Evolutionary conservation across 495 filamentous ascomycete species (phyloP).

Genomic region (Talaromyces thailandensis): DNA sequence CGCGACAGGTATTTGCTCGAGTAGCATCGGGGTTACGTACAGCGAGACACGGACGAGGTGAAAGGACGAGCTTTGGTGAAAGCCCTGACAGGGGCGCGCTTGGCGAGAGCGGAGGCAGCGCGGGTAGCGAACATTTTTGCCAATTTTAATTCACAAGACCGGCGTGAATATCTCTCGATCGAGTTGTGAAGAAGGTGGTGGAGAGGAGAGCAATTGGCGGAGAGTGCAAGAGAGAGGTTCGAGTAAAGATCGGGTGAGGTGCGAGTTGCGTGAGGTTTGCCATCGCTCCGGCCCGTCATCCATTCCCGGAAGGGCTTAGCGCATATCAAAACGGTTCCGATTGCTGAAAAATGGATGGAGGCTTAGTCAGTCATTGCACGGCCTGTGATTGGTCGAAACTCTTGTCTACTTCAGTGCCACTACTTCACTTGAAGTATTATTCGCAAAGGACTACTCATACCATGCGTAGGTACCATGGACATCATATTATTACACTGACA

Average conservation of each 20-base stretch:
- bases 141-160: background rate
- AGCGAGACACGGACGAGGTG: constrained; percentile 38
- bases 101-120: constrained; percentile 60
- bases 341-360: background rate
- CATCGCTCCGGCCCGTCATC: constrained; percentile 6
- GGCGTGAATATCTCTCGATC: background rate
- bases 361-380: background rate
- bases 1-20: background rate
- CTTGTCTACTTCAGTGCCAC: background rate
- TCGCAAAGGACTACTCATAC: background rate
- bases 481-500: background rate
- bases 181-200: background rate
- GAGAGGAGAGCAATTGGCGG: constrained; percentile 6
- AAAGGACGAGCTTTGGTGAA: constrained; percentile 36
- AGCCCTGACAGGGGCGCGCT: constrained; percentile 57
- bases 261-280: constrained; percentile 6
- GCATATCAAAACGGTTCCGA: background rate
- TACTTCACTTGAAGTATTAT: background rate
- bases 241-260: background rate
- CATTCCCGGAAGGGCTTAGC: background rate
- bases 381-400: constrained; percentile 2
- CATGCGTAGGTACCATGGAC: too few relatives aligned
- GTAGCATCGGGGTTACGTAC: constrained; percentile 28
- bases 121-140: constrained; percentile 76
- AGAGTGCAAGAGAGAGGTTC: background rate